A percentile compares a stretch with the other conserved stretches of the same genome.
Evolutionary conservation across 192 early-diverging fungal genomes (phyloP).

Genomic region (Chytriomyces confervae): DNA sequence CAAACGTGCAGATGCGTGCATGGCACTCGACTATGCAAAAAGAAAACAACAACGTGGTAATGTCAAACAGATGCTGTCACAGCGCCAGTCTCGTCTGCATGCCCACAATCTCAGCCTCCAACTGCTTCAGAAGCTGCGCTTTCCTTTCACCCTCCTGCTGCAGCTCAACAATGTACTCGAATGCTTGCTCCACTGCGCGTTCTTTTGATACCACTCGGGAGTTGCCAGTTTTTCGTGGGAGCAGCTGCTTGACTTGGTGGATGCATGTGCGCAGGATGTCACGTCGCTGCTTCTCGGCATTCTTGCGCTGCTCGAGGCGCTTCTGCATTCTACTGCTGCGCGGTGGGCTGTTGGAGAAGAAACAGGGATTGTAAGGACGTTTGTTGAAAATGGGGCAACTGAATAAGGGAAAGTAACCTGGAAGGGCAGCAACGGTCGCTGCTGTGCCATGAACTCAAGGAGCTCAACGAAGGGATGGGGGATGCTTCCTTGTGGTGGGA

Average conservation of each 20-base stretch:
- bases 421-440: not conserved
- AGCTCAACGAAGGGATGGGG: not conserved
- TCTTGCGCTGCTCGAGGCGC: constrained; percentile 26
- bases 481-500: not conserved
- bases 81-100: not conserved
- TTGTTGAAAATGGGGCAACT: not conserved
- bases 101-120: not conserved
- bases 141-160: not conserved
- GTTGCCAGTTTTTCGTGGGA: not conserved
- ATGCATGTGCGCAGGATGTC: not conserved
- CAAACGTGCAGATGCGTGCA: too few species aligned
- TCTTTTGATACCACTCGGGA: not conserved
- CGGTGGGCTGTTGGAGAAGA: not conserved
- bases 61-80: not conserved
- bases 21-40: too few species aligned
- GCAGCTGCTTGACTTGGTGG: not conserved
- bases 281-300: constrained; percentile 9
- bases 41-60: too few species aligned
- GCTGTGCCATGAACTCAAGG: not conserved
- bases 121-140: not conserved
- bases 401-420: not conserved
- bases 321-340: not conserved
- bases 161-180: constrained; percentile 2
- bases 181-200: not conserved
- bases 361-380: not conserved